A percentile compares a stretch with the other conserved stretches of the same genome.
These are phyloP conservation scores for Amanita polypyramis DNA, from an alignment of 768 basidiomycete genomes.

Conservation along the genomic window DNA sequence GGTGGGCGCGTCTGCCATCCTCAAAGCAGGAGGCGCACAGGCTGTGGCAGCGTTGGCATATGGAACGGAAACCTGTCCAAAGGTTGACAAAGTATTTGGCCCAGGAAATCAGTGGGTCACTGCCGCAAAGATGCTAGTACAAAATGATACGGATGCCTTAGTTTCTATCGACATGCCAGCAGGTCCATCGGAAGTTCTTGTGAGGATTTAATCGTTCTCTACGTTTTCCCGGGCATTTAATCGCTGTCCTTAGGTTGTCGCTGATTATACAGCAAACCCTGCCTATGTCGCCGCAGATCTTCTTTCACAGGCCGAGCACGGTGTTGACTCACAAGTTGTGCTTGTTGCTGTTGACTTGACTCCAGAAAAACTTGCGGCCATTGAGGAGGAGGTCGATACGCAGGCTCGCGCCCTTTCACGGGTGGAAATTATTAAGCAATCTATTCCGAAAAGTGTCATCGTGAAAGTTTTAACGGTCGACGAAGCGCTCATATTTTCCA, in stretches of 20 bases:
- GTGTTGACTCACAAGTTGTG: constrained; percentile 96
- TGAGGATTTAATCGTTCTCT: constrained; percentile 29
- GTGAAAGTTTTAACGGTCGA: constrained; percentile 57
- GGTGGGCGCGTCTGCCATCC: constrained; percentile 81
- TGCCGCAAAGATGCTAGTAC: constrained; percentile 98
- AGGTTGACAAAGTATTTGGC: constrained; percentile 99
- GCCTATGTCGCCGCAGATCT: constrained; percentile 95
- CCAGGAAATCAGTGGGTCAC: constrained; percentile 99
- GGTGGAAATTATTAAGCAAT: constrained; percentile 84
- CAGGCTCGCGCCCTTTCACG: constrained; percentile 84
- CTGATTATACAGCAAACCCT: constrained; percentile 77
- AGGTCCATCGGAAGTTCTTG: constrained; percentile 94
- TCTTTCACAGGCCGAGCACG: constrained; percentile 96
- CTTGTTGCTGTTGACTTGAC: constrained; percentile 73
- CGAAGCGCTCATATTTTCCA: constrained; percentile 82
- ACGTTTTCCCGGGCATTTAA: neutral
- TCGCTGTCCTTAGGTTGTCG: constrained; percentile 64
- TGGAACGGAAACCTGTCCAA: constrained; percentile 89
- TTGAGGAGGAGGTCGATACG: constrained; percentile 76
- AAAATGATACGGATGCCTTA: constrained; percentile 94
- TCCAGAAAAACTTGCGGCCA: constrained; percentile 47
- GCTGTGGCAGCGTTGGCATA: constrained; percentile 95
- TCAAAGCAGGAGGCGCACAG: constrained; percentile 95
- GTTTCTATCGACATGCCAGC: constrained; percentile 99
- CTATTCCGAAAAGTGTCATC: constrained; percentile 84